These are phyloP conservation scores for Amaranthus cruentus DNA, from an alignment of 148 eudicot genomes.

Conservation along the genomic window DNA sequence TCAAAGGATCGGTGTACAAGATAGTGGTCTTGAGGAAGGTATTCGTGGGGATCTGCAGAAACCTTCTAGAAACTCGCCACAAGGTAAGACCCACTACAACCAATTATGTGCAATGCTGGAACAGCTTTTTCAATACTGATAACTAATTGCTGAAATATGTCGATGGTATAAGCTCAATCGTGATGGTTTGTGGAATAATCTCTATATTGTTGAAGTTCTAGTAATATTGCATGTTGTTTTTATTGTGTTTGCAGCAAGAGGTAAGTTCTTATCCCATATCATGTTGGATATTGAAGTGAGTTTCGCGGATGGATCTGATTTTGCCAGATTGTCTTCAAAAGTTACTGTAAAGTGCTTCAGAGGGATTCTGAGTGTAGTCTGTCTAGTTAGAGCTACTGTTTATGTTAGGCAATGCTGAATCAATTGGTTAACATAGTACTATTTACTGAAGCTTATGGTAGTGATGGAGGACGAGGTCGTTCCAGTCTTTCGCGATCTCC, in stretches of 20 bases:
- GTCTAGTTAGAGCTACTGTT: conserved; percentile 61
- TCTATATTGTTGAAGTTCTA: conserved; percentile 9
- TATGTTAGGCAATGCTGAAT: conserved; percentile 43
- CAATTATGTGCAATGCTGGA: conserved; percentile 33
- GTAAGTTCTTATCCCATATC: conserved; percentile 89
- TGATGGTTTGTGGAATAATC: not conserved
- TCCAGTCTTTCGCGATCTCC: conserved; percentile 93
- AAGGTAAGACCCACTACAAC: conserved; percentile 56
- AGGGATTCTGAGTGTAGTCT: conserved; percentile 48
- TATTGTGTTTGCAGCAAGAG: conserved; percentile 90
- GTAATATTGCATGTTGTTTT: conserved; percentile 48
- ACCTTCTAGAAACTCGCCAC: conserved; percentile 71
- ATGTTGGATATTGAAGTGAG: conserved; percentile 80
- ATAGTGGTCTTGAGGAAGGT: conserved; percentile 68
- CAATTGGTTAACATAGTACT: conserved; percentile 71
- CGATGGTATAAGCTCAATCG: conserved; percentile 1
- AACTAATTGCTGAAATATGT: conserved; percentile 9
- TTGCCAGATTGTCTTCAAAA: conserved; percentile 50
- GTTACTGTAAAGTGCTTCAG: conserved; percentile 49
- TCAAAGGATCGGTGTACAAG: conserved; percentile 67
- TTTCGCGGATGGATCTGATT: conserved; percentile 71
- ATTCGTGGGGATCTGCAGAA: conserved; percentile 77
- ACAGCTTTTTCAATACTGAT: conserved; percentile 27
- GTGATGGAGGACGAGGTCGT: conserved; percentile 73
- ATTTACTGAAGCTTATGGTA: conserved; percentile 97